Percentiles rank a stretch among this genome's conserved stretches.
Evolutionary conservation across 78 protist genomes (phyloP).

Genomic region (Guillardia theta): DNA sequence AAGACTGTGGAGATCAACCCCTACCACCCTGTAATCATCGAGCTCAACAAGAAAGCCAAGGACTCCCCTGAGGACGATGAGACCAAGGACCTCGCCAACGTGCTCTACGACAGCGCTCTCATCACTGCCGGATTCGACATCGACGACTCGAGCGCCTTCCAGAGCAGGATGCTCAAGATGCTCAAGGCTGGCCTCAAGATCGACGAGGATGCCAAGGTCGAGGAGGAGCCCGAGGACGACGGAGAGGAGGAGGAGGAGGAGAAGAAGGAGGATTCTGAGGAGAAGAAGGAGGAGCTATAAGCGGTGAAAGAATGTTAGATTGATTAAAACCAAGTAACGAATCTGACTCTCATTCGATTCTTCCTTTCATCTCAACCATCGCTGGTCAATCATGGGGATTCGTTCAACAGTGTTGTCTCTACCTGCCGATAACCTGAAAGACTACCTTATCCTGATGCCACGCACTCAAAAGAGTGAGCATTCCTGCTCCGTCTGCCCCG

Average conservation of each 20-base stretch:
- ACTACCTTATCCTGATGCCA: background rate
- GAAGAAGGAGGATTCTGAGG: slow-evolving; percentile 60
- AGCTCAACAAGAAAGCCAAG: slow-evolving; percentile 48
- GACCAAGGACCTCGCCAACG: slow-evolving; percentile 62
- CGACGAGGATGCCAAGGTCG: slow-evolving; percentile 59
- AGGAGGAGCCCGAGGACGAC: slow-evolving; percentile 70
- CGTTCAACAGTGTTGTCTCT: no score
- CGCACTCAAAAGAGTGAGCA: background rate
- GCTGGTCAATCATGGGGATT: no score
- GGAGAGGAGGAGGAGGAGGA: slow-evolving; percentile 45
- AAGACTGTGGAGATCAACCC: slow-evolving; percentile 90
- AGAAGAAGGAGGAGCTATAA: slow-evolving; percentile 57
- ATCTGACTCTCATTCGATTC: background rate
- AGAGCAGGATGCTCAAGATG: slow-evolving; percentile 69
- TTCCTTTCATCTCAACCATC: no score
- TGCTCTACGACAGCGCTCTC: slow-evolving; percentile 82
- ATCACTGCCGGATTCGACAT: slow-evolving; percentile 52
- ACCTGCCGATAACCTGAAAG: background rate
- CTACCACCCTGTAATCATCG: slow-evolving; percentile 79
- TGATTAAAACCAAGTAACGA: background rate
- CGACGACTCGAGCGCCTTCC: slow-evolving; percentile 56
- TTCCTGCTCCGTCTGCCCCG: background rate
- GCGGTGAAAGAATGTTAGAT: slow-evolving; percentile 51
- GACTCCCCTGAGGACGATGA: slow-evolving; percentile 62
- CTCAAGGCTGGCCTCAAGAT: slow-evolving; percentile 51